These are phyloP conservation scores for Plectosphaerella plurivora DNA, from an alignment of 2,329 filamentous ascomycete genomes.

Conservation along the genomic window DNA sequence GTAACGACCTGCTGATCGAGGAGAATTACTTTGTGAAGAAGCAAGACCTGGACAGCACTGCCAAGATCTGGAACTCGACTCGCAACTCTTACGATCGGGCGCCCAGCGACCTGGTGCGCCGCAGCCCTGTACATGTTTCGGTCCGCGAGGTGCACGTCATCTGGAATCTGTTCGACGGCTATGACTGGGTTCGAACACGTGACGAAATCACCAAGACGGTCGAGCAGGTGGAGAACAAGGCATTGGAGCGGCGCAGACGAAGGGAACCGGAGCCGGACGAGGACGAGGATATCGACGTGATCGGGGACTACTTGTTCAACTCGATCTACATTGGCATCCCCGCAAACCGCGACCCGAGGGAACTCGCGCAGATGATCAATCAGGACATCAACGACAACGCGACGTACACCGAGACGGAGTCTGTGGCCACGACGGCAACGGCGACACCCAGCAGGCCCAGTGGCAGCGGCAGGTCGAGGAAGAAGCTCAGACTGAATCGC, in stretches of 20 bases:
- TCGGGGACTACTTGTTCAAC: constrained; percentile 96
- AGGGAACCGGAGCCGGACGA: constrained; percentile 57
- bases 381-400: constrained; percentile 78
- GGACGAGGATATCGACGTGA: constrained; percentile 76
- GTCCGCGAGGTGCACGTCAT: constrained; percentile 88
- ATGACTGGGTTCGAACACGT: constrained; percentile 88
- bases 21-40: constrained; percentile 72
- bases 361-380: constrained; percentile 81
- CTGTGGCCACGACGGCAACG: constrained; percentile 73
- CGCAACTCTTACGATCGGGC: constrained; percentile 69
- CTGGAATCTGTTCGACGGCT: constrained; percentile 97
- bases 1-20: constrained; percentile 64
- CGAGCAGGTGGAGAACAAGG: constrained; percentile 78
- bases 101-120: constrained; percentile 55
- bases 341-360: constrained; percentile 76
- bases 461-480: constrained; percentile 33
- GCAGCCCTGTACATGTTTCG: constrained; percentile 70
- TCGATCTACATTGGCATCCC: constrained; percentile 97
- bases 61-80: constrained; percentile 75
- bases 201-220: constrained; percentile 85
- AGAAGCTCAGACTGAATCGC: constrained; percentile 68
- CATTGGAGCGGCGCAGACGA: constrained; percentile 66
- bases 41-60: constrained; percentile 57
- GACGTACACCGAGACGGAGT: constrained; percentile 90
- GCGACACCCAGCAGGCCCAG: constrained; percentile 49